Evolutionary conservation across 352 stramenopile species (phyloP).

Genomic region (Pilasporangium apinafurcum): DNA sequence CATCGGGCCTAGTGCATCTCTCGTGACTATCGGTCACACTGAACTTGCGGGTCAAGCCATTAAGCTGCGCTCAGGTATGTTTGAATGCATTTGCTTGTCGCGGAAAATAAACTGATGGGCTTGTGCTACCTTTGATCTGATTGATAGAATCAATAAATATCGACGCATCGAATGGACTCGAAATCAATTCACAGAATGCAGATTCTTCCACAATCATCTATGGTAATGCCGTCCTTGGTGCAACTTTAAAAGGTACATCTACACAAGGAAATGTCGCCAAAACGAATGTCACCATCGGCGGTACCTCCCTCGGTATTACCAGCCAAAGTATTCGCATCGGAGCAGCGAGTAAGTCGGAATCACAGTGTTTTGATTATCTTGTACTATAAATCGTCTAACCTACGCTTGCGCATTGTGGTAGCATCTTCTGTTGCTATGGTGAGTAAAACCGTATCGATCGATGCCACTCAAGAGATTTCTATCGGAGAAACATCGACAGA

Average conservation of each 20-base stretch:
- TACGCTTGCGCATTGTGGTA: background rate
- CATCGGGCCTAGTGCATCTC: constrained; percentile 14
- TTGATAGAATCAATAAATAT: constrained; percentile 12
- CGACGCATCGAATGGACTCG: constrained; percentile 15
- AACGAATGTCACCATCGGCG: constrained; percentile 12
- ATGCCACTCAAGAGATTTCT: background rate
- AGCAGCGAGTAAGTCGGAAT: constrained; percentile 15
- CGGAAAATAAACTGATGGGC: too few species aligned
- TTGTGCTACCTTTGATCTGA: background rate
- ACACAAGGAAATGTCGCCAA: constrained; percentile 21
- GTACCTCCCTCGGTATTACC: constrained; percentile 15
- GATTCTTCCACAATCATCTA: constrained; percentile 19
- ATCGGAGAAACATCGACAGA: constrained; percentile 2
- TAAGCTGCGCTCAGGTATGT: constrained; percentile 18
- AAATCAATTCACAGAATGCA: constrained; percentile 16
- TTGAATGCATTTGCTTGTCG: background rate
- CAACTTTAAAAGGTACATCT: too few species aligned
- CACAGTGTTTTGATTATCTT: constrained; percentile 1
- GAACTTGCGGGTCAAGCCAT: constrained; percentile 16
- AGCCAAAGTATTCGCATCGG: constrained; percentile 25
- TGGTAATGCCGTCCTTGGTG: constrained; percentile 16
- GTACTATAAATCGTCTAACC: constrained; percentile 2
- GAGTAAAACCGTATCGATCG: constrained; percentile 1
- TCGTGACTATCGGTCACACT: constrained; percentile 18
- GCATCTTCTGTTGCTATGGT: background rate